phyloP scores from a whole-genome alignment of 345 rosid genomes.

The Pseudoturritis turrita region DNA sequence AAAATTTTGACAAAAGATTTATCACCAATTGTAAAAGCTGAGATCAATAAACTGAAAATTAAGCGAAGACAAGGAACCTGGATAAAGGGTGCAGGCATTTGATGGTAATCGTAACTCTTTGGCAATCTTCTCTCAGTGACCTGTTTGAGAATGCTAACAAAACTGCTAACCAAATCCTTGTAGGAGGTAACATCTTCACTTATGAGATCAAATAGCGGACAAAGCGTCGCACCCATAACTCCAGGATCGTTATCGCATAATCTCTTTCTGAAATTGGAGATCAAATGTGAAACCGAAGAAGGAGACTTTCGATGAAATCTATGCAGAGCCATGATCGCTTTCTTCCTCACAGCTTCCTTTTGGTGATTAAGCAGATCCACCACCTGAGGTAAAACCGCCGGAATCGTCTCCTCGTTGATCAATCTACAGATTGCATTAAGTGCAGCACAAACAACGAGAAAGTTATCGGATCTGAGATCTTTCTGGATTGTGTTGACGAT shows the following conservation, averaged over 20 bases:
- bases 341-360: conserved; percentile 94
- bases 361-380: conserved; percentile 74
- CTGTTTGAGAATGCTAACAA: conserved; percentile 94
- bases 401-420: conserved; percentile 97
- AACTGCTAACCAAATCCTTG: conserved; percentile 86
- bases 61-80: conserved; percentile 54
- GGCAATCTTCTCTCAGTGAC: conserved; percentile 87
- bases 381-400: conserved; percentile 91
- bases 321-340: conserved; percentile 98
- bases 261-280: conserved; percentile 90
- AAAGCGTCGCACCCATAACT: conserved; percentile 98
- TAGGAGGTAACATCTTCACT: conserved; percentile 62
- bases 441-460: conserved; percentile 80
- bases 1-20: background rate
- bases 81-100: conserved; percentile 98
- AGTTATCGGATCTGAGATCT: conserved; percentile 92
- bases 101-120: conserved; percentile 93
- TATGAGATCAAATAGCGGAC: conserved; percentile 86
- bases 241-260: conserved; percentile 95
- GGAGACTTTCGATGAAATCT: conserved; percentile 88
- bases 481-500: conserved; percentile 96
- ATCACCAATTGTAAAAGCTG: background rate
- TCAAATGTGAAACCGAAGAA: conserved; percentile 77
- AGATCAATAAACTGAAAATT: background rate
- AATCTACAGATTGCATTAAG: conserved; percentile 83